Evolutionary conservation across 805 yeast genomes (phyloP).

Genomic region (Wickerhamiella dianesei): DNA sequence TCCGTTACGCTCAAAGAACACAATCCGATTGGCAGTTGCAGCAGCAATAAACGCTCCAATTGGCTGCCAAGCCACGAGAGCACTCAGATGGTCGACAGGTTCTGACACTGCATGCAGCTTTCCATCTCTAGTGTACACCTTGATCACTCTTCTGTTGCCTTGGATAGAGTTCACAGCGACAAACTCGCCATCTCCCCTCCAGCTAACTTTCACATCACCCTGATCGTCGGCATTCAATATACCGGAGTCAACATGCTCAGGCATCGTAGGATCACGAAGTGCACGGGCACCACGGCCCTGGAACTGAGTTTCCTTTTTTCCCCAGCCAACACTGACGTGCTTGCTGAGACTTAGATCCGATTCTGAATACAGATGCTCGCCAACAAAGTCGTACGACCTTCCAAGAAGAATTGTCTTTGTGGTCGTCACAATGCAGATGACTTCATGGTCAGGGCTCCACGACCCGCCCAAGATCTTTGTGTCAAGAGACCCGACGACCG

Average conservation of each 20-base stretch:
- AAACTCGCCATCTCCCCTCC: conserved; percentile 93
- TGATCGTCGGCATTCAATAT: conserved; percentile 43
- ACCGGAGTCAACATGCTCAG: conserved; percentile 58
- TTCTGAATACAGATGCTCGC: conserved; percentile 34
- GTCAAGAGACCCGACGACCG: conserved; percentile 76
- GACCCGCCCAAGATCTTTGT: conserved; percentile 54
- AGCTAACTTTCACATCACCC: conserved; percentile 40
- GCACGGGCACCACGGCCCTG: conserved; percentile 81
- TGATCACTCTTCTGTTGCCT: conserved; percentile 55
- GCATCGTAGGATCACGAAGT: conserved; percentile 76
- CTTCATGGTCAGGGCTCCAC: conserved; percentile 92
- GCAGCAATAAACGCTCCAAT: conserved; percentile 79
- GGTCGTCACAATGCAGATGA: conserved; percentile 46
- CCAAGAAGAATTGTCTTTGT: conserved; percentile 30
- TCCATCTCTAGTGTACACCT: conserved; percentile 72
- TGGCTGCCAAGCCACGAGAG: conserved; percentile 72
- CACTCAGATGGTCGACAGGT: conserved; percentile 74
- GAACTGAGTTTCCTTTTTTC: conserved; percentile 91
- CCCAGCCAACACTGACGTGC: conserved; percentile 98
- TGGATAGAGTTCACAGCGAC: conserved; percentile 49
- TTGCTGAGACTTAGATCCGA: conserved; percentile 53
- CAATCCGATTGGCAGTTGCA: conserved; percentile 39
- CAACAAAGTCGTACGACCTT: conserved; percentile 34
- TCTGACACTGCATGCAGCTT: conserved; percentile 69
- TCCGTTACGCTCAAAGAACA: conserved; percentile 89